Conservation (phyloP, 2,329 filamentous ascomycete species). For the Aspergillus sp. region DNA sequence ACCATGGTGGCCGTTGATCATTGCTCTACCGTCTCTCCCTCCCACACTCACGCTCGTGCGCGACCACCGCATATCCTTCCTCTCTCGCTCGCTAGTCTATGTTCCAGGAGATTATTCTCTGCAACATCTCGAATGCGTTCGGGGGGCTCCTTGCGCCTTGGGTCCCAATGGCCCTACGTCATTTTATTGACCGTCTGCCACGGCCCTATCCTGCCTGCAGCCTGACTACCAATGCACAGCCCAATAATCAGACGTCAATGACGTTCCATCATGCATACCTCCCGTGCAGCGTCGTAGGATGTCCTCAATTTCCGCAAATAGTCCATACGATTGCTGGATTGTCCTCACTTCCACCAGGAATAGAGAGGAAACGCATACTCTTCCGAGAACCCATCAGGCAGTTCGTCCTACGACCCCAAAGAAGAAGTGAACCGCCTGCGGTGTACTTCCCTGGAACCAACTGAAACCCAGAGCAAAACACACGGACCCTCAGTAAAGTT, state of each 20-base stretch:
- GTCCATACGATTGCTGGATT: too few relatives aligned
- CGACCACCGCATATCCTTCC: constrained; percentile 6
- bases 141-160: constrained; percentile 6
- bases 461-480: constrained; percentile 1
- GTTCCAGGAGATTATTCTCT: constrained; percentile 7
- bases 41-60: constrained; percentile 14
- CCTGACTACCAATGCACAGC: background rate
- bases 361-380: background rate
- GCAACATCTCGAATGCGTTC: background rate
- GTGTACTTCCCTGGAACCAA: background rate
- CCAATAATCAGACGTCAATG: too few relatives aligned
- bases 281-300: background rate
- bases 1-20: background rate
- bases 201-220: background rate
- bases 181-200: constrained; percentile 15
- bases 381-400: background rate
- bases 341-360: background rate
- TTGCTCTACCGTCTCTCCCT: background rate
- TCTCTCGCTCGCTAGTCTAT: constrained; percentile 3
- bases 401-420: background rate
- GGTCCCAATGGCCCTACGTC: constrained; percentile 11
- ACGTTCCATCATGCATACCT: background rate
- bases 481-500: constrained; percentile 2
- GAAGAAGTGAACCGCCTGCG: background rate
- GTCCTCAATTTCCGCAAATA: background rate